These are phyloP conservation scores for Sporothrix mexicana DNA, from an alignment of 2,329 filamentous ascomycete species.

Conservation along the genomic window DNA sequence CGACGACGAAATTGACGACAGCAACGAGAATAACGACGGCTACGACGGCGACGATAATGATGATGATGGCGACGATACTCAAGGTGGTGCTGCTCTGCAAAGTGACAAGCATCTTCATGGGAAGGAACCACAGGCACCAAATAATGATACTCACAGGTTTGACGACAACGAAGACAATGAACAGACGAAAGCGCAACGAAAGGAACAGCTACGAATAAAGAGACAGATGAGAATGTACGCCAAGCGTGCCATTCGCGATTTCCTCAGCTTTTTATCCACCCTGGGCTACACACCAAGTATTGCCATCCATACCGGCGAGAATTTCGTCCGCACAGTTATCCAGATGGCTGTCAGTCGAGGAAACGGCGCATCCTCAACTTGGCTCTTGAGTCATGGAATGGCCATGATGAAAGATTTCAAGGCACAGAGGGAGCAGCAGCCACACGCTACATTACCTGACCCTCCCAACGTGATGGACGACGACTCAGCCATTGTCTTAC, in stretches of 20 bases:
- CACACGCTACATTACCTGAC: neutral
- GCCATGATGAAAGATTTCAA: neutral
- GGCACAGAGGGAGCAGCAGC: constrained; percentile 42
- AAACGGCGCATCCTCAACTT: neutral
- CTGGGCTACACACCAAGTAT: constrained; percentile 81
- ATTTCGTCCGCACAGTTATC: constrained; percentile 51
- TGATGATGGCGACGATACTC: neutral
- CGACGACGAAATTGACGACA: neutral
- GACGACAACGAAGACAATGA: neutral
- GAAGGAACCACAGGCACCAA: neutral
- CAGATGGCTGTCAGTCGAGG: neutral
- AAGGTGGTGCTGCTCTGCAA: neutral
- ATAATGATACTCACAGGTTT: neutral
- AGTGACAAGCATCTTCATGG: neutral
- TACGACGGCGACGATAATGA: neutral
- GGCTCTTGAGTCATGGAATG: neutral
- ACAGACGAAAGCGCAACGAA: neutral
- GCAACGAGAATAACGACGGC: neutral
- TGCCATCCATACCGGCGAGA: constrained; percentile 63
- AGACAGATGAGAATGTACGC: constrained; percentile 71
- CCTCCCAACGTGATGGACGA: neutral
- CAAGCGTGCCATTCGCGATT: constrained; percentile 77
- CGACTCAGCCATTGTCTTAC: constrained; percentile 45
- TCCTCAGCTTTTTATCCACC: constrained; percentile 71
- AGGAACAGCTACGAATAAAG: neutral